Percentiles rank a stretch among this genome's conserved stretches.
Evolutionary conservation across 805 yeast genomes (phyloP).

Genomic region (Suhomyces sp.): DNA sequence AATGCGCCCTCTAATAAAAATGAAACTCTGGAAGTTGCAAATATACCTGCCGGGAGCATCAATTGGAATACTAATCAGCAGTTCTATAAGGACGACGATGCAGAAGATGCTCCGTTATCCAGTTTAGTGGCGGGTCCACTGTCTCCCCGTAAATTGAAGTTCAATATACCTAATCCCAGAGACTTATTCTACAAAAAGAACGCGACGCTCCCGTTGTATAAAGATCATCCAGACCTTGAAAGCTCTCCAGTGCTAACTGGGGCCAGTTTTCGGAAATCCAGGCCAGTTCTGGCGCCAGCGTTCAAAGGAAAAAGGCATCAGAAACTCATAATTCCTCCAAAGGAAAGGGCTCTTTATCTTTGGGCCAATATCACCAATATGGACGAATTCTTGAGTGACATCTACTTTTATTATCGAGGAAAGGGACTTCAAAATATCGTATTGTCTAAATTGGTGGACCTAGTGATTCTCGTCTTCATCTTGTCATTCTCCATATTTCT

Average conservation of each 20-base stretch:
- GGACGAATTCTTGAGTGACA: conserved; percentile 79
- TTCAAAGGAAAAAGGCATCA: conserved; percentile 2
- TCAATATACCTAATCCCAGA: conserved; percentile 11
- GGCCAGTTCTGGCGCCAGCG: background rate
- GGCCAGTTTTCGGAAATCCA: conserved; percentile 28
- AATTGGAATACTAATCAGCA: conserved; percentile 2
- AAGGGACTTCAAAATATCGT: conserved; percentile 83
- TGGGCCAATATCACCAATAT: conserved; percentile 96
- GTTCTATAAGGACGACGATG: background rate
- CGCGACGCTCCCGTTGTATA: conserved; percentile 16
- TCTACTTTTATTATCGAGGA: conserved; percentile 80
- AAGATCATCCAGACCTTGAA: conserved; percentile 5
- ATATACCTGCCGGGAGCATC: background rate
- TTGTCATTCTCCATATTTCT: conserved; percentile 76
- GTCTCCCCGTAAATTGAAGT: conserved; percentile 9
- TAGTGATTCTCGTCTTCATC: conserved; percentile 74
- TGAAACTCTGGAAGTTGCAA: background rate
- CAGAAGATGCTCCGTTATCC: conserved; percentile 1
- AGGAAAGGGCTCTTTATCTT: conserved; percentile 83
- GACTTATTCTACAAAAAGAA: conserved; percentile 4
- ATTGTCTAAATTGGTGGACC: conserved; percentile 59
- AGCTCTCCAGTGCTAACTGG: background rate
- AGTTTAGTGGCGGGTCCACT: conserved; percentile 2
- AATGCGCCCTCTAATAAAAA: background rate
- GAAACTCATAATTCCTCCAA: conserved; percentile 34